Conservation (phyloP, 139 green algal species). For the Axilococcus clingmanii region DNA sequence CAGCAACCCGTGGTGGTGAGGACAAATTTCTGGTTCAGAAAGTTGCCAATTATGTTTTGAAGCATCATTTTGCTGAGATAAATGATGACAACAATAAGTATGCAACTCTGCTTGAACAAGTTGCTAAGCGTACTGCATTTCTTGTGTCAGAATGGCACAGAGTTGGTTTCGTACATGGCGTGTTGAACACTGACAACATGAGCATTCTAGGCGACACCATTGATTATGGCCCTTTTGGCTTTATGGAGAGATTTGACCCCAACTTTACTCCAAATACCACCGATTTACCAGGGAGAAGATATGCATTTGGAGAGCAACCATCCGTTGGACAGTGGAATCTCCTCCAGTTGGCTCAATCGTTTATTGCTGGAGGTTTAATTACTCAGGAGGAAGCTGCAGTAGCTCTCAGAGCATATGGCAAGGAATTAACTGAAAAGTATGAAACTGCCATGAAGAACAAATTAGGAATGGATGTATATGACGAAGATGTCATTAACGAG, state of each 20-base stretch:
- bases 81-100: conserved; percentile 30
- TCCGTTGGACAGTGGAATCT: conserved; percentile 59
- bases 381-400: conserved; percentile 41
- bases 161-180: conserved; percentile 78
- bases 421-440: conserved; percentile 25
- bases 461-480: conserved; percentile 57
- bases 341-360: conserved; percentile 52
- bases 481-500: conserved; percentile 30
- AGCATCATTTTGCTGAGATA: conserved; percentile 66
- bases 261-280: conserved; percentile 91
- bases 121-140: conserved; percentile 54
- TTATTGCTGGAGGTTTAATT: conserved; percentile 41
- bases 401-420: conserved; percentile 36
- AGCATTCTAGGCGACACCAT: conserved; percentile 69
- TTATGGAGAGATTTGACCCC: conserved; percentile 84
- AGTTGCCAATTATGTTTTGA: conserved; percentile 75
- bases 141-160: conserved; percentile 79
- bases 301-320: conserved; percentile 52
- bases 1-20: conserved; percentile 29
- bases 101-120: conserved; percentile 44
- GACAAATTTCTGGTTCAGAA: conserved; percentile 38
- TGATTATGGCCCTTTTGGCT: conserved; percentile 59
- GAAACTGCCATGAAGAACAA: conserved; percentile 51
- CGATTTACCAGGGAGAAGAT: conserved; percentile 46
- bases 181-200: conserved; percentile 99